Conservation (phyloP, 2,329 filamentous ascomycete species). For the Orbilia javanica region DNA sequence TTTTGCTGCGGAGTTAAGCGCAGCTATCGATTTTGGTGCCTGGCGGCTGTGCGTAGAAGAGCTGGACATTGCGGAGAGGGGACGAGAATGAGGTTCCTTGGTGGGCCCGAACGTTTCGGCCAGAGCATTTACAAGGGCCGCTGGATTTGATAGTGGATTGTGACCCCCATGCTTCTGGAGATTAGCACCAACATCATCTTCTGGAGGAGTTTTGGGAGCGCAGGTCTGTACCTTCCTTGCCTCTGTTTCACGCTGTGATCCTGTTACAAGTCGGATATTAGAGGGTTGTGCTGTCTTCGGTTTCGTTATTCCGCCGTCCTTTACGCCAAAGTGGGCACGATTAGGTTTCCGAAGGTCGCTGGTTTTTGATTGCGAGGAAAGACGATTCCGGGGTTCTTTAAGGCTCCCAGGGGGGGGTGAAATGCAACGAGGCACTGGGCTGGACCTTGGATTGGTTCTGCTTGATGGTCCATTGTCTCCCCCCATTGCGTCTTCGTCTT, state of each 20-base stretch:
- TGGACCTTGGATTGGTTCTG: not conserved
- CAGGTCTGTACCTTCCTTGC: constrained; percentile 64
- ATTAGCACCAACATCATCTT: not conserved
- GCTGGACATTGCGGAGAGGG: constrained; percentile 63
- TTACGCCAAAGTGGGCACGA: constrained; percentile 43
- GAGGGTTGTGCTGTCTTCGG: constrained; percentile 75
- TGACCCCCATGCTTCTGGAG: constrained; percentile 9
- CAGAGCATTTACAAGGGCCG: constrained; percentile 29
- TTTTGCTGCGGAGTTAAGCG: constrained; percentile 79
- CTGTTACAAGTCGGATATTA: constrained; percentile 78
- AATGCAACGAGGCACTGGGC: not conserved
- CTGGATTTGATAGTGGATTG: constrained; percentile 14
- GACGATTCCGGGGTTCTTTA: constrained; percentile 18
- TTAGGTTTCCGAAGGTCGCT: constrained; percentile 40
- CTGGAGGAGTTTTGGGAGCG: not conserved
- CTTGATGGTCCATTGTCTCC: constrained; percentile 5
- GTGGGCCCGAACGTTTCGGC: constrained; percentile 67
- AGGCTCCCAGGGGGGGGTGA: not conserved
- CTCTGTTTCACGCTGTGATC: constrained; percentile 68
- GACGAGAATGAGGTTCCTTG: constrained; percentile 58
- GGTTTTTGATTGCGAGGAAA: constrained; percentile 21
- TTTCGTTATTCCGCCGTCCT: constrained; percentile 66
- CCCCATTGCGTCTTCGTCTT: constrained; percentile 8
- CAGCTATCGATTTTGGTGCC: constrained; percentile 69
- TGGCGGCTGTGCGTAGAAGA: constrained; percentile 68